A percentile compares a stretch with the other conserved stretches of the same genome.
Evolutionary conservation across 2,329 filamentous ascomycete genomes (phyloP).

Genomic region (Aspergillus clavatus): DNA sequence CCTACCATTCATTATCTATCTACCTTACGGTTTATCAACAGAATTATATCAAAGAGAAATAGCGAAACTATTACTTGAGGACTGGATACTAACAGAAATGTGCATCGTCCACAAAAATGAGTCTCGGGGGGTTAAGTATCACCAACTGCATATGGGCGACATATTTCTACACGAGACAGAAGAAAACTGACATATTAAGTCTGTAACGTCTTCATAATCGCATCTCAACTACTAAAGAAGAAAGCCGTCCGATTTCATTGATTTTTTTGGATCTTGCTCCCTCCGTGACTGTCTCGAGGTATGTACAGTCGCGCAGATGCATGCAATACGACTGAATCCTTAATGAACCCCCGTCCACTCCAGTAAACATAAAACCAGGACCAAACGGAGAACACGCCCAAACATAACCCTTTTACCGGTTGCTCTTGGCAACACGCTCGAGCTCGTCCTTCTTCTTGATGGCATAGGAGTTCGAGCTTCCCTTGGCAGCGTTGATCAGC

Average conservation of each 20-base stretch:
- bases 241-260: conserved; percentile 37
- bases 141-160: too few relatives aligned
- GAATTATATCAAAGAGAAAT: too few relatives aligned
- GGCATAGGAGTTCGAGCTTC: conserved; percentile 99
- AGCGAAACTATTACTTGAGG: too few relatives aligned
- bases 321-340: conserved; percentile 41
- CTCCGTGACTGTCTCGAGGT: conserved; percentile 34
- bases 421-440: conserved; percentile 99
- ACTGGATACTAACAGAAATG: too few relatives aligned
- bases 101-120: too few relatives aligned
- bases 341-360: conserved; percentile 39
- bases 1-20: not conserved
- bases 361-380: conserved; percentile 37
- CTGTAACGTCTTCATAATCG: conserved; percentile 36
- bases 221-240: conserved; percentile 40
- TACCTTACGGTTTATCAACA: too few relatives aligned
- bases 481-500: conserved; percentile 99
- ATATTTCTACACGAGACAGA: conserved; percentile 13
- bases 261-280: conserved; percentile 36
- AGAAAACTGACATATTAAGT: conserved; percentile 20
- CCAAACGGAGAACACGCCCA: conserved; percentile 37
- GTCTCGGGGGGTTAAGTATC: too few relatives aligned
- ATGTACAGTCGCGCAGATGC: conserved; percentile 40
- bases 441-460: conserved; percentile 99
- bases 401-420: conserved; percentile 73